phyloP scores from a whole-genome alignment of 352 stramenopile species.

The Globisporangium mamillatum region DNA sequence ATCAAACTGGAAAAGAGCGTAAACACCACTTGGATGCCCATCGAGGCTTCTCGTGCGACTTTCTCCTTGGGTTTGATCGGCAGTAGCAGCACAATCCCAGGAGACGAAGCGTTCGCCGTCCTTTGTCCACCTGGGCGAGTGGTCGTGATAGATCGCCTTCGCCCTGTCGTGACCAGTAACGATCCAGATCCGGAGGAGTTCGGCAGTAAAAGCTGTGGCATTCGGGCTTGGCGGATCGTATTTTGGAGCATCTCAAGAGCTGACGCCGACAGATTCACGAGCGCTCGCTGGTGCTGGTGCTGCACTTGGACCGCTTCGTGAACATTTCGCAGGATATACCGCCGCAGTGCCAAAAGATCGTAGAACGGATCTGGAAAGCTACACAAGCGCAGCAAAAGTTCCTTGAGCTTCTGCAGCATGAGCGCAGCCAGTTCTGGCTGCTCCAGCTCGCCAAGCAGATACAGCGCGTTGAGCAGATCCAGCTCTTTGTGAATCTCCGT shows the following conservation, averaged over 20 bases:
- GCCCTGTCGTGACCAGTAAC: neutral
- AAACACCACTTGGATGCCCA: conserved; percentile 44
- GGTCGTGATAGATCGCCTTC: conserved; percentile 1
- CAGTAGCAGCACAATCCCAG: neutral
- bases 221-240: neutral
- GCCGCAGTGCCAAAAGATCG: conserved; percentile 45
- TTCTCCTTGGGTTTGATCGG: conserved; percentile 31
- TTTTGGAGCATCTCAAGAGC: conserved; percentile 14
- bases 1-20: conserved; percentile 32
- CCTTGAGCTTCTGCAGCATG: conserved; percentile 48
- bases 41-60: conserved; percentile 29
- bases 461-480: conserved; percentile 47
- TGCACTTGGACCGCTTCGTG: conserved; percentile 45
- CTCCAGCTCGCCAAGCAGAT: conserved; percentile 46
- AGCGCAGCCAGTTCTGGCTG: conserved; percentile 38
- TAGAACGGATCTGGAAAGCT: conserved; percentile 55
- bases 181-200: neutral
- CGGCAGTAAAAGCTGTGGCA: neutral
- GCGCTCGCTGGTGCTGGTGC: conserved; percentile 39
- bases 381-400: conserved; percentile 35
- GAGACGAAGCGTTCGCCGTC: too few relatives aligned
- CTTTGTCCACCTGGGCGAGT: neutral
- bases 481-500: conserved; percentile 23
- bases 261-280: conserved; percentile 3
- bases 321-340: conserved; percentile 57